phyloP scores from a whole-genome alignment of 257 asterid genomes.

The Nicotiana paniculata region DNA sequence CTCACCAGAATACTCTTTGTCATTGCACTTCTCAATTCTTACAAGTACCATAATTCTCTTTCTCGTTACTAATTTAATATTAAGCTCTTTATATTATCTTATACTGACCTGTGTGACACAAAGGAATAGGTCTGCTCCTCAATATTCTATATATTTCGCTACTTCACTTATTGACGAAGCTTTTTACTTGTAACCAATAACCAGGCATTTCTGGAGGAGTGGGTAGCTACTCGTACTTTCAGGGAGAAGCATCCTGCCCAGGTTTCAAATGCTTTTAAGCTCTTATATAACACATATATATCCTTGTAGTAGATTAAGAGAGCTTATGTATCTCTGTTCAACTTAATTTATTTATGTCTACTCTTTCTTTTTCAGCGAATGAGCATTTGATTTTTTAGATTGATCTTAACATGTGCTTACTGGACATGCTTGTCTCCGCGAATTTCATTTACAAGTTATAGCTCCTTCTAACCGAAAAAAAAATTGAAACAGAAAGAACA shows the following conservation, averaged over 20 bases:
- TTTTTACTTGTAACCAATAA: conserved; percentile 24
- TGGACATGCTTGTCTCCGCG: not conserved
- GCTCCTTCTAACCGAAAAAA: not conserved
- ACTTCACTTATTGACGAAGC: conserved; percentile 4
- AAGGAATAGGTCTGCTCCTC: not conserved
- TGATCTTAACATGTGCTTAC: too few relatives aligned
- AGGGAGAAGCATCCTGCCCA: conserved; percentile 63
- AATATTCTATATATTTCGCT: not conserved
- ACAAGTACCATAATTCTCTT: not conserved
- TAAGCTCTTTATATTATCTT: not conserved
- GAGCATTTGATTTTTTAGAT: not conserved
- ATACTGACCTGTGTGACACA: not conserved
- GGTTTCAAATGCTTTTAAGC: conserved; percentile 36
- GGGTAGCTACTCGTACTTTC: conserved; percentile 63
- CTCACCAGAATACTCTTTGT: too few relatives aligned
- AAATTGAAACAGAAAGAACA: not conserved
- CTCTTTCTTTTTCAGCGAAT: not conserved
- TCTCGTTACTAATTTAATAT: not conserved
- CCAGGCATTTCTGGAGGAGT: conserved; percentile 95
- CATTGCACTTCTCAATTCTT: too few relatives aligned
- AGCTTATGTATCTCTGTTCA: not conserved
- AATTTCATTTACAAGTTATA: not conserved
- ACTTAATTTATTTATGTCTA: not conserved
- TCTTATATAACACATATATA: not conserved
- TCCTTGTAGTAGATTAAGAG: not conserved